phyloP scores from a whole-genome alignment of 768 basidiomycete species.

The Termitomyces sp. region DNA sequence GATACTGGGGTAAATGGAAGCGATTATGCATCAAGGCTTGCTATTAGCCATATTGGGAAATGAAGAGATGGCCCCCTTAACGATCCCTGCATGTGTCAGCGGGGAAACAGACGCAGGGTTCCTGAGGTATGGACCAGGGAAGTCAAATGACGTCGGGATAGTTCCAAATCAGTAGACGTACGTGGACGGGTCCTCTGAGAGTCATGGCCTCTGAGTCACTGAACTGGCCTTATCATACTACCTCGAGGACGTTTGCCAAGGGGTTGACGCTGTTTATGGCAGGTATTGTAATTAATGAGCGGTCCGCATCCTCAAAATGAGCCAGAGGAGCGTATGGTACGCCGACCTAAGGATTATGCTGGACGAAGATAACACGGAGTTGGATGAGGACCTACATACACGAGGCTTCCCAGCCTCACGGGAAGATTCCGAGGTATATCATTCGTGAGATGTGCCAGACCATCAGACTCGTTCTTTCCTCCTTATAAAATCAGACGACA shows the following conservation, averaged over 20 bases:
- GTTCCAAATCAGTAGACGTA: background rate
- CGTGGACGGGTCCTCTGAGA: background rate
- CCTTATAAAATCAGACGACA: background rate
- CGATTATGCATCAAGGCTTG: background rate
- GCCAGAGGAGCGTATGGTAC: background rate
- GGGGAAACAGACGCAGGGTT: background rate
- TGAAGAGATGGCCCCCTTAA: background rate
- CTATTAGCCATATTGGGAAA: background rate
- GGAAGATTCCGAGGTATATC: slow-evolving; percentile 9
- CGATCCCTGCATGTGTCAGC: background rate
- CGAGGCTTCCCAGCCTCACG: slow-evolving; percentile 6
- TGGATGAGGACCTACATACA: slow-evolving; percentile 4
- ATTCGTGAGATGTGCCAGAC: background rate
- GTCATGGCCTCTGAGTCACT: background rate
- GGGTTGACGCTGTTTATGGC: background rate
- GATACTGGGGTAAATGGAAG: background rate
- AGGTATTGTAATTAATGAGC: slow-evolving; percentile 1
- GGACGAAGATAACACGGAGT: background rate
- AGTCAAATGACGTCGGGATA: slow-evolving; percentile 5
- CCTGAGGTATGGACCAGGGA: background rate
- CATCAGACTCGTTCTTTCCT: background rate
- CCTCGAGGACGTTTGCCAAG: background rate
- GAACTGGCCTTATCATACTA: background rate
- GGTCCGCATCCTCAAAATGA: background rate
- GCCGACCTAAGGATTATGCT: background rate